Evolutionary conservation across 2,329 filamentous ascomycete genomes (phyloP), one percentile per base, ranked within the genome.

Genomic region (Alternaria hordeiaustralica): DNA sequence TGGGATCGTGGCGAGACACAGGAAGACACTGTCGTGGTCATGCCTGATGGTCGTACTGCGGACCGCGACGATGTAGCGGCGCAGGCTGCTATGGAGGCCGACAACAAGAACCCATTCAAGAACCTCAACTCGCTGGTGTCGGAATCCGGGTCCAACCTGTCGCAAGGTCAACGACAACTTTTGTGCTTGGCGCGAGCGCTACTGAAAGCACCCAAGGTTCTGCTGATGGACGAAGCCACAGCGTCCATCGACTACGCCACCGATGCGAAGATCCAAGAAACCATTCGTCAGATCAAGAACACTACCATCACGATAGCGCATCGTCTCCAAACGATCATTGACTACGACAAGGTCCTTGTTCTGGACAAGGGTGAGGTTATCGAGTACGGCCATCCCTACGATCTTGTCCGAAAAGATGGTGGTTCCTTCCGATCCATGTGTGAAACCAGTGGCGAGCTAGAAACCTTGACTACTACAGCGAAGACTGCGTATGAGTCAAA

Each of bases 171-270:
- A 79, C 90, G 96, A 8, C 96, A 99, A 80, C 90, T 99, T 10
- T 85, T 99, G 60, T 99, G 96, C 77, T 88, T 99, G 10, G 96
- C 95, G 0, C 90, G 96, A 59, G 96, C 96, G 0, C 88, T 99
- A 70, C 90, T 99, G 67, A 97, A 97, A 82, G 88, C 89, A 33
- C 94, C 96, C 0, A 94, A 92, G 68, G 94, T 99, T 2, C 85
- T 99, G n/a, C 91, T 99, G 76, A 98, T 99, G 96, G 96, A 99
- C 80, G 96, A 99, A 84, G 96, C 96, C 1, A 99, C 96, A 0
- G 96, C 96, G 0, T 97, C 93, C 0, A 98, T 99, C 75, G 96
- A 99, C 82, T 98, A 98, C 81, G 91, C 90, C 6, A 99, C 96
- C 2, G 96, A 99, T 75, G 87, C 90, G 54, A 97, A 97, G 83